Evolutionary conservation across 2,329 filamentous ascomycete species (phyloP).

Genomic region (Neopestalotiopsis clavispora): DNA sequence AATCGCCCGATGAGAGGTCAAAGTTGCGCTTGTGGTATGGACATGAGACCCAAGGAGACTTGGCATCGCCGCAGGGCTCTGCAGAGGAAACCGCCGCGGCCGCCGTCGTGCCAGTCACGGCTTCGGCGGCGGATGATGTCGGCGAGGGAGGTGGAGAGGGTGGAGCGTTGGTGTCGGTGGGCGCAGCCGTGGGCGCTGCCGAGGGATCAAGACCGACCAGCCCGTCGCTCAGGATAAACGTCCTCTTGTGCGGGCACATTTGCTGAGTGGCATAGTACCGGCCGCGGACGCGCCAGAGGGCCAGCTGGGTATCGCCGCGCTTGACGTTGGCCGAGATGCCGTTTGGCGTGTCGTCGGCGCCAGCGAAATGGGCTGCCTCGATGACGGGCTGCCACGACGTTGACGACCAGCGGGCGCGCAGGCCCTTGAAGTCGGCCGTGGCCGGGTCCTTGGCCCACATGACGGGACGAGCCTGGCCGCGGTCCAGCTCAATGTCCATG

Average conservation of each 20-base stretch:
- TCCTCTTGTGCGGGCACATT: conserved; percentile 92
- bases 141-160: conserved; percentile 33
- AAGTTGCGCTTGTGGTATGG: conserved; percentile 92
- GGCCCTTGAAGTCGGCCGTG: conserved; percentile 74
- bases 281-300: conserved; percentile 82
- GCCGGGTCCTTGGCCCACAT: conserved; percentile 72
- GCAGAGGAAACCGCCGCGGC: conserved; percentile 26
- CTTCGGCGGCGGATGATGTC: conserved; percentile 6
- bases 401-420: conserved; percentile 63
- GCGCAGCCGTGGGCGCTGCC: background rate
- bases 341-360: conserved; percentile 66
- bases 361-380: conserved; percentile 69
- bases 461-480: conserved; percentile 74
- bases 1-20: conserved; percentile 73
- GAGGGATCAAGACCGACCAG: conserved; percentile 69
- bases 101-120: conserved; percentile 20
- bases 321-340: conserved; percentile 81
- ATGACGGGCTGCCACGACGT: conserved; percentile 83
- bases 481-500: conserved; percentile 74
- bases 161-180: conserved; percentile 33
- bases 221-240: conserved; percentile 87
- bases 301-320: conserved; percentile 86
- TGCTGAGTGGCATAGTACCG: conserved; percentile 87
- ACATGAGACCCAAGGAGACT: conserved; percentile 80
- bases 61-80: conserved; percentile 22